Evolutionary conservation across 1,284 basidiomycete genomes (phyloP).

Genomic region (Filobasidium uniguttulatum): DNA sequence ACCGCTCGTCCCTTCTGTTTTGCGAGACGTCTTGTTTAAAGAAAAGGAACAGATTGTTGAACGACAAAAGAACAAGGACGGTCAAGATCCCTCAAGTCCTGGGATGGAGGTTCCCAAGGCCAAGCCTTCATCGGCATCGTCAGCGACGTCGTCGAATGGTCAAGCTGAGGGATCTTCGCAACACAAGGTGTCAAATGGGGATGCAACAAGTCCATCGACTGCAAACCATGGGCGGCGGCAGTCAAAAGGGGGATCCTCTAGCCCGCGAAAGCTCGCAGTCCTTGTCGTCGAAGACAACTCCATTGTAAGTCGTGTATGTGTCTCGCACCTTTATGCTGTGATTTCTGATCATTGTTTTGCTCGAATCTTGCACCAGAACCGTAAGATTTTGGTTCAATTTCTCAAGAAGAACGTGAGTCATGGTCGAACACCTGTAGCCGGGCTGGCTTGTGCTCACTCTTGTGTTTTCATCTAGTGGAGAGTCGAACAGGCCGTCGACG

Average conservation of each 20-base stretch:
- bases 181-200: too few species aligned
- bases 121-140: too few species aligned
- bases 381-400: slow-evolving; percentile 33
- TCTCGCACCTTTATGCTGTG: not conserved
- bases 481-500: slow-evolving; percentile 25
- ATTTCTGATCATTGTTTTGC: not conserved
- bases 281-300: slow-evolving; percentile 35
- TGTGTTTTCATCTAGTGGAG: not conserved
- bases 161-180: too few species aligned
- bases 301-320: slow-evolving; percentile 14
- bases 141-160: too few species aligned
- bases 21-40: slow-evolving; percentile 24
- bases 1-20: slow-evolving; percentile 24
- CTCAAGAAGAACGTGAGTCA: slow-evolving; percentile 22
- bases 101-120: slow-evolving; percentile 12
- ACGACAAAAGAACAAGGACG: not conserved
- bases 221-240: too few species aligned
- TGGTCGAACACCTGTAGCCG: not conserved
- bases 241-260: too few species aligned
- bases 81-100: not conserved
- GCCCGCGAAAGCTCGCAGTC: too few species aligned
- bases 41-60: slow-evolving; percentile 15
- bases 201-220: too few species aligned
- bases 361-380: slow-evolving; percentile 20
- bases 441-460: too few species aligned